These are phyloP conservation scores for Xylaria flabelliformis DNA, from an alignment of 495 filamentous ascomycete species.

Conservation along the genomic window DNA sequence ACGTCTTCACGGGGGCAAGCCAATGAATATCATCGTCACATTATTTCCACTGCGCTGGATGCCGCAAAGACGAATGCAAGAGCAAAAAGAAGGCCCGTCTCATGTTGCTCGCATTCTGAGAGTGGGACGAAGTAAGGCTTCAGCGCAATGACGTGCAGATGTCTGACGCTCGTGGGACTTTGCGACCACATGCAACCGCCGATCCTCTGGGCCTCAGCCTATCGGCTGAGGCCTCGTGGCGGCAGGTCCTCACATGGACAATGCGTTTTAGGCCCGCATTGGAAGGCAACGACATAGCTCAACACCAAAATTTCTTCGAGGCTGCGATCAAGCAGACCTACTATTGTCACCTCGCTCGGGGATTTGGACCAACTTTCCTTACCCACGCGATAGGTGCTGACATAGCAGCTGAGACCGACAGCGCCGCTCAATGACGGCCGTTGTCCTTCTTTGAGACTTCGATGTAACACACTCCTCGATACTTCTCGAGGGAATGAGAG, in stretches of 20 bases:
- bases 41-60: background rate
- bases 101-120: background rate
- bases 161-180: slow-evolving; percentile 2
- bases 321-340: background rate
- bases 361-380: background rate
- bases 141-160: slow-evolving; percentile 22
- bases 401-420: slow-evolving; percentile 5
- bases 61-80: background rate
- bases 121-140: slow-evolving; percentile 3
- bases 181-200: slow-evolving; percentile 12
- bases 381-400: background rate
- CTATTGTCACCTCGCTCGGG: background rate
- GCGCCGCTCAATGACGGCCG: background rate
- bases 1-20: background rate
- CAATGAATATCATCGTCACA: background rate
- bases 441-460: background rate
- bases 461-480: background rate
- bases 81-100: background rate
- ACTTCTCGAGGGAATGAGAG: background rate
- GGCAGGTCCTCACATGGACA: slow-evolving; percentile 4
- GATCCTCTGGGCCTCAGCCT: background rate
- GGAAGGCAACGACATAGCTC: slow-evolving; percentile 15
- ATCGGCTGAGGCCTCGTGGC: slow-evolving; percentile 23
- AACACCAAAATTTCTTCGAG: slow-evolving; percentile 6
- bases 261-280: background rate